Percentiles rank a stretch among this genome's conserved stretches.
Conservation (phyloP, 768 basidiomycete genomes). For the Trametes elegans region DNA sequence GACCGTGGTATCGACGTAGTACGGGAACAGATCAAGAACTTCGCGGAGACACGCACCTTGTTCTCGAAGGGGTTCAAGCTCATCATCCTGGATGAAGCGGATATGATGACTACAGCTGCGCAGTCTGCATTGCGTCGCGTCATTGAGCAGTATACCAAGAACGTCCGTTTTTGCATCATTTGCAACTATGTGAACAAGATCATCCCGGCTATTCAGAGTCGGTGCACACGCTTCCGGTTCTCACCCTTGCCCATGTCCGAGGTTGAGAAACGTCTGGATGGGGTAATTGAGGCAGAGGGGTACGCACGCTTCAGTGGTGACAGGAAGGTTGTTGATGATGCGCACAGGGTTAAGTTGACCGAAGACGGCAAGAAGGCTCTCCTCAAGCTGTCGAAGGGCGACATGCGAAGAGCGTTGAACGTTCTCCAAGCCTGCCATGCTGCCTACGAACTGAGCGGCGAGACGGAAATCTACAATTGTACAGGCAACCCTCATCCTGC, state of each 20-base stretch:
- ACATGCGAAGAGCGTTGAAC: conserved; percentile 96
- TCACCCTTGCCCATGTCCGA: conserved; percentile 85
- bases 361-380: conserved; percentile 86
- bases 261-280: conserved; percentile 78
- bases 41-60: conserved; percentile 91
- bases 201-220: conserved; percentile 95
- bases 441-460: conserved; percentile 86
- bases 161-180: conserved; percentile 98
- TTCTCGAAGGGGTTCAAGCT: conserved; percentile 94
- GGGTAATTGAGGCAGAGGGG: conserved; percentile 84
- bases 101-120: conserved; percentile 99
- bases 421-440: conserved; percentile 98
- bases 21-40: conserved; percentile 97
- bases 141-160: conserved; percentile 98
- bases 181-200: conserved; percentile 99
- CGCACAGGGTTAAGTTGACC: conserved; percentile 82
- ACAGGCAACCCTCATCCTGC: conserved; percentile 95
- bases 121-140: conserved; percentile 96
- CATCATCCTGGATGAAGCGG: conserved; percentile 98
- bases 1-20: conserved; percentile 99
- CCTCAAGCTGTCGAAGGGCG: conserved; percentile 92
- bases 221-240: conserved; percentile 97
- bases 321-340: too few species aligned
- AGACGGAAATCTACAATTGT: conserved; percentile 93
- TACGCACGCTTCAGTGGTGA: conserved; percentile 37